Evolutionary conservation across 495 filamentous ascomycete species (phyloP).

Genomic region (Niebla homalea): DNA sequence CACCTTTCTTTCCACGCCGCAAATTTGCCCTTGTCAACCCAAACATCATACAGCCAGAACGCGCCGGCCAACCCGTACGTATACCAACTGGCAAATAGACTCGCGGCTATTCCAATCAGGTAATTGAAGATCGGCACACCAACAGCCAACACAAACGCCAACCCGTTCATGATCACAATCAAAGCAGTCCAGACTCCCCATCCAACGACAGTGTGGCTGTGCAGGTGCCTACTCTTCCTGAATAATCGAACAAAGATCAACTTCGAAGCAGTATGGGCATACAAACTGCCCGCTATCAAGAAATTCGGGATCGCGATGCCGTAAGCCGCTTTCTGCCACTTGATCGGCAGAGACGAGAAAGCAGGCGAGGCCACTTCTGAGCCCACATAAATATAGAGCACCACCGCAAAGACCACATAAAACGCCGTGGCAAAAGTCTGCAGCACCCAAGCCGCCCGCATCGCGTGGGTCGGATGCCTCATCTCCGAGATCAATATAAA

Average conservation of each 20-base stretch:
- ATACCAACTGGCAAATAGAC: slow-evolving; percentile 28
- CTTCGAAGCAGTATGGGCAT: slow-evolving; percentile 39
- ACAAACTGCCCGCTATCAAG: slow-evolving; percentile 37
- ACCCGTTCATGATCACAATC: slow-evolving; percentile 30
- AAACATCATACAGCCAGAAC: slow-evolving; percentile 29
- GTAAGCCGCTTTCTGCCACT: slow-evolving; percentile 36
- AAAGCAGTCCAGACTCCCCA: slow-evolving; percentile 36
- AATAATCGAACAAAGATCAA: slow-evolving; percentile 37
- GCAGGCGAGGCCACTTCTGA: slow-evolving; percentile 35
- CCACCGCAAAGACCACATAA: slow-evolving; percentile 40
- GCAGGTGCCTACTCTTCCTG: slow-evolving; percentile 31
- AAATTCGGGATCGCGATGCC: slow-evolving; percentile 21
- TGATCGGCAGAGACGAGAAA: slow-evolving; percentile 34
- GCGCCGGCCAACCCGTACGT: slow-evolving; percentile 35
- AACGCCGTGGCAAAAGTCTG: slow-evolving; percentile 34
- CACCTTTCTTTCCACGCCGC: slow-evolving; percentile 19
- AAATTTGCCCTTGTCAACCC: slow-evolving; percentile 27
- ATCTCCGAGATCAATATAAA: slow-evolving; percentile 46
- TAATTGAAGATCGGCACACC: slow-evolving; percentile 43
- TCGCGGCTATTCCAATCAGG: slow-evolving; percentile 33
- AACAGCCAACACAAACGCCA: slow-evolving; percentile 37
- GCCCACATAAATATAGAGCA: slow-evolving; percentile 40
- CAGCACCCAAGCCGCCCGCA: slow-evolving; percentile 38
- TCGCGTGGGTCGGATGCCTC: slow-evolving; percentile 41
- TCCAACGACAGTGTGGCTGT: slow-evolving; percentile 35